Evolutionary conservation across 768 basidiomycete species (phyloP).

Genomic region (Suillus bovinus): DNA sequence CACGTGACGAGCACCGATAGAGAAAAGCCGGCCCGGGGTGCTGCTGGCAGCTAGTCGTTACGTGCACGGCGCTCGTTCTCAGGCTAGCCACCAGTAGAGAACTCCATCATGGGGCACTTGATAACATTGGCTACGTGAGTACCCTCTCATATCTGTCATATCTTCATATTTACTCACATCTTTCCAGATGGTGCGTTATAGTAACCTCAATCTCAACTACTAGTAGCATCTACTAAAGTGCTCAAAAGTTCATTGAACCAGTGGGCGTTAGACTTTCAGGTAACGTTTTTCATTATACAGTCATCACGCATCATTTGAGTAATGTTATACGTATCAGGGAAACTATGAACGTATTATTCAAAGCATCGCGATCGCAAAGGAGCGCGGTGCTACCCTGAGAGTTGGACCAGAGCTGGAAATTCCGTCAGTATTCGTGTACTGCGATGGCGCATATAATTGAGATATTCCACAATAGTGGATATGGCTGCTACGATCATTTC

Average conservation of each 20-base stretch:
- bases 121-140: constrained; percentile 88
- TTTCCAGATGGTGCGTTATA: constrained; percentile 26
- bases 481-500: constrained; percentile 97
- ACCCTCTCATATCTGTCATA: neutral
- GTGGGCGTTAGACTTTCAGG: constrained; percentile 96
- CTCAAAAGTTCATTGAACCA: constrained; percentile 83
- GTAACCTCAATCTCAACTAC: neutral
- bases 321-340: constrained; percentile 50
- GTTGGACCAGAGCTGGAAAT: constrained; percentile 98
- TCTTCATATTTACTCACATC: constrained; percentile 7
- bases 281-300: constrained; percentile 29
- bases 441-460: neutral
- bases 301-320: neutral
- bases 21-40: too few relatives aligned
- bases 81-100: too few relatives aligned
- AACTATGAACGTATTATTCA: constrained; percentile 89
- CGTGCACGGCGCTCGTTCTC: too few relatives aligned
- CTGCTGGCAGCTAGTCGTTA: too few relatives aligned
- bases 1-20: too few relatives aligned
- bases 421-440: constrained; percentile 51
- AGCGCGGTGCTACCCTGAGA: constrained; percentile 82
- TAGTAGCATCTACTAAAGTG: neutral
- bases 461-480: constrained; percentile 58
- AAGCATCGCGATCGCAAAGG: constrained; percentile 88
- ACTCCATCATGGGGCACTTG: constrained; percentile 67